These are phyloP conservation scores for Yamadazyma oceani DNA, from an alignment of 1,139 yeast species.

Conservation along the genomic window DNA sequence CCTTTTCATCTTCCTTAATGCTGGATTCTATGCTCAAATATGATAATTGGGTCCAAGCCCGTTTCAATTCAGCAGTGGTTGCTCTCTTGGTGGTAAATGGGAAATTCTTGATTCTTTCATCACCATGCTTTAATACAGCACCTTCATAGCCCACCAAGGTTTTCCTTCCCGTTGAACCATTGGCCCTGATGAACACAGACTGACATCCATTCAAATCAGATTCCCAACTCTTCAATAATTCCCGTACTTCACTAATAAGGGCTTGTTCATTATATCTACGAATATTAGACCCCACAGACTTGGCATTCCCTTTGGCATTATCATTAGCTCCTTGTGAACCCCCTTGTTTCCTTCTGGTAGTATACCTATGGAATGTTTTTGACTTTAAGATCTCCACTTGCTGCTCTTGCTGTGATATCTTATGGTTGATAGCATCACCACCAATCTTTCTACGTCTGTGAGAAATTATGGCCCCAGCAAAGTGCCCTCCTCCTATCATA, in stretches of 20 bases:
- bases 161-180: constrained; percentile 67
- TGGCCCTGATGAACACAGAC: constrained; percentile 80
- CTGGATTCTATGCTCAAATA: constrained; percentile 55
- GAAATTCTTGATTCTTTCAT: constrained; percentile 60
- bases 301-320: constrained; percentile 90
- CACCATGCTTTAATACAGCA: constrained; percentile 47
- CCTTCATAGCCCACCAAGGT: constrained; percentile 68
- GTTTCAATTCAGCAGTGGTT: constrained; percentile 74
- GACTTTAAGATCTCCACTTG: constrained; percentile 66
- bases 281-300: constrained; percentile 90
- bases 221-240: constrained; percentile 66
- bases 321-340: constrained; percentile 95
- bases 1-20: constrained; percentile 47
- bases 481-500: constrained; percentile 98
- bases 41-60: constrained; percentile 80
- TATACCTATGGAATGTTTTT: constrained; percentile 90
- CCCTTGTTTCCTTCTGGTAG: constrained; percentile 97
- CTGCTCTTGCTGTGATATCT: constrained; percentile 50
- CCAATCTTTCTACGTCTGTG: constrained; percentile 60
- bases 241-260: constrained; percentile 71
- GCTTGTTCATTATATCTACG: constrained; percentile 91
- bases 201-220: constrained; percentile 56
- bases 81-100: constrained; percentile 94
- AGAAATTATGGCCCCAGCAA: constrained; percentile 90
- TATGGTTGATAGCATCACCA: constrained; percentile 50